Conservation (phyloP, 164 flowering plant genomes). For the Kalanchoe fedtschenkoi region DNA sequence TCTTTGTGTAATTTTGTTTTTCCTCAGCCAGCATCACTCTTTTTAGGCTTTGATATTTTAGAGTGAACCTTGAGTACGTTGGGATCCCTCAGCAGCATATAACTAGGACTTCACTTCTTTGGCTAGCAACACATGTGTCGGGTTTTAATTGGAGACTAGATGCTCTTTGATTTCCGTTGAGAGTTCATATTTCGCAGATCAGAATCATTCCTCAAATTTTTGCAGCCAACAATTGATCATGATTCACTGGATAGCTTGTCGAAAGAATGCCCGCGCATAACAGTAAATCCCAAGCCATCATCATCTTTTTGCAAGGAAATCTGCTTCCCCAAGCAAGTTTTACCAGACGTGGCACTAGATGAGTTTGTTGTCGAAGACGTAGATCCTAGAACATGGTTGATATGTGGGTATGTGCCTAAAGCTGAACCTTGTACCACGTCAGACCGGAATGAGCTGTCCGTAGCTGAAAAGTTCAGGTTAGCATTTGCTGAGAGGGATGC, state of each 20-base stretch:
- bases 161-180: background rate
- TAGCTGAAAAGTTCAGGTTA: conserved; percentile 90
- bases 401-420: conserved; percentile 18
- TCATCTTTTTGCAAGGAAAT: conserved; percentile 45
- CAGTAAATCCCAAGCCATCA: conserved; percentile 69
- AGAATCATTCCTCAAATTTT: background rate
- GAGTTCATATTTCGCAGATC: background rate
- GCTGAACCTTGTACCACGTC: conserved; percentile 13
- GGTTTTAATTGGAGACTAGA: background rate
- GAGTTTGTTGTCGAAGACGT: conserved; percentile 50
- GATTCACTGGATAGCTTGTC: conserved; percentile 44
- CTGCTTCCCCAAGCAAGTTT: conserved; percentile 58
- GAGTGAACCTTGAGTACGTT: background rate
- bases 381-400: conserved; percentile 69
- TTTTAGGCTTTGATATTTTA: background rate
- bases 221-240: conserved; percentile 76
- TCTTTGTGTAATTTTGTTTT: background rate
- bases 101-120: background rate
- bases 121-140: background rate
- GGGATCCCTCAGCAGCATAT: background rate
- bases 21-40: background rate
- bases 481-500: conserved; percentile 83
- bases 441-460: conserved; percentile 31
- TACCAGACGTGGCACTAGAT: conserved; percentile 38
- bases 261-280: conserved; percentile 71